Base-by-base conservation (phyloP, 139 green algal species). In the Penium margaritaceum region DNA sequence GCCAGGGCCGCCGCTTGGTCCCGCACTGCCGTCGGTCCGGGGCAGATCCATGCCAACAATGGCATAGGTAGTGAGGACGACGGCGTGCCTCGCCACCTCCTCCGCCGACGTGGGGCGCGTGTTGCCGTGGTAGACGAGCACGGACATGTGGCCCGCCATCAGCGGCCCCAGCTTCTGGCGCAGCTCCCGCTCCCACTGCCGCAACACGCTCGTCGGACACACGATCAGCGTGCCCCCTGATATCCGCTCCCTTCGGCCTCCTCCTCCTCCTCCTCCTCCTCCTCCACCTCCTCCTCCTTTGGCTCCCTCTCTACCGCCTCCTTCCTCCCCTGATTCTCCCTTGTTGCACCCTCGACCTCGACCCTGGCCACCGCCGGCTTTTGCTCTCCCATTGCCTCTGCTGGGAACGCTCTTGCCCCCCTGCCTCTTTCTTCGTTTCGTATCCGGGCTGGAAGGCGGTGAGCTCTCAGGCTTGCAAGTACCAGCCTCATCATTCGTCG, bases 51-150 rank as follows among this genome's bases (percentile, higher is more conserved):
- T 74, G 0, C 81, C 83, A 61, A 97, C 74, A 6, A 86, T 96
- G 53, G 84, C 81, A 77, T 95, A 97, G 0, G 92, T 97, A 15
- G 92, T 96, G 19, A 98, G 86, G 66, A 81, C 90, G n/a, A n/a
- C n/a, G n/a, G n/a, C n/a, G n/a, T n/a, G n/a, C 14, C 70, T 38
- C 7, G 76, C 61, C 70, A 95, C 68, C 60, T 83, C 69, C 57
- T 77, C 74, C 2, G 65, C 21, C 15, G 57, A 15, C 3, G 73
- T 39, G 27, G 43, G 36, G 30, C 72, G 39, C 35, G 1, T 77
- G 46, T 67, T 41, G 60, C 44, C 44, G 44, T 55, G 44, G 5
- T 9, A 9, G 19, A 9, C 4, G 19, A 55, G 44, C 44, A 9
- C 44, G n/a, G n/a, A n/a, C n/a, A n/a, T n/a, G n/a, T n/a, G n/a